Evolutionary conservation across 2,329 filamentous ascomycete species (phyloP).

Genomic region (Kalaharituber pfeilii): DNA sequence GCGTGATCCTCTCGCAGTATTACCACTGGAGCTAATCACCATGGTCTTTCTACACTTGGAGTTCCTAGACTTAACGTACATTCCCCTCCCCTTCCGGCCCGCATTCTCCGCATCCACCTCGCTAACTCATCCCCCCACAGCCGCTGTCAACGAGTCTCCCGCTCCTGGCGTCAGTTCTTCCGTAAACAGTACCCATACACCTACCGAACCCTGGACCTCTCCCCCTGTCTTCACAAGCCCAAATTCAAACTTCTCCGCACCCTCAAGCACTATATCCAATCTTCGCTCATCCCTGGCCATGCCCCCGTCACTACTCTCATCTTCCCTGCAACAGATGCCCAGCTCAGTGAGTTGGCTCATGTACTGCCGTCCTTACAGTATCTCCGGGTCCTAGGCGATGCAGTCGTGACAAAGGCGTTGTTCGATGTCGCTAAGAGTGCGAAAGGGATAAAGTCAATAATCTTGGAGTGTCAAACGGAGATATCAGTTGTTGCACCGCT

Average conservation of each 20-base stretch:
- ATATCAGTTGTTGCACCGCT: too few relatives aligned
- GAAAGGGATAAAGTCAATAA: too few relatives aligned
- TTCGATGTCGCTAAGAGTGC: too few relatives aligned
- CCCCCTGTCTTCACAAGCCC: slow-evolving; percentile 21
- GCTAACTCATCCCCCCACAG: slow-evolving; percentile 12
- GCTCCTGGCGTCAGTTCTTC: slow-evolving; percentile 32
- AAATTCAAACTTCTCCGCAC: not conserved
- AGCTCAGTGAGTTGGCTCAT: not conserved
- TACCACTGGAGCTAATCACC: slow-evolving; percentile 34
- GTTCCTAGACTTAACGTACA: slow-evolving; percentile 30
- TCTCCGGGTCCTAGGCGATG: not conserved
- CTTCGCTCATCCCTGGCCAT: not conserved
- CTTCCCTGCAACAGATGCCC: not conserved
- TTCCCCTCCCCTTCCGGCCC: not conserved
- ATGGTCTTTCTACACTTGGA: slow-evolving; percentile 31
- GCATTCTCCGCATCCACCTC: not conserved
- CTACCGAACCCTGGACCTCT: slow-evolving; percentile 34
- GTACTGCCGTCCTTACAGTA: not conserved
- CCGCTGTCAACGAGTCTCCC: slow-evolving; percentile 32
- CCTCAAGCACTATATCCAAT: not conserved
- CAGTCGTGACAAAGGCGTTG: not conserved
- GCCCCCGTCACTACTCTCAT: not conserved
- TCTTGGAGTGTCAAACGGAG: too few relatives aligned
- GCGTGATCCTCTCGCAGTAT: slow-evolving; percentile 31
- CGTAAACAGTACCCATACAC: slow-evolving; percentile 28